phyloP scores from a whole-genome alignment of 2,329 filamentous ascomycete genomes.

The Ramichloridium luteum region DNA sequence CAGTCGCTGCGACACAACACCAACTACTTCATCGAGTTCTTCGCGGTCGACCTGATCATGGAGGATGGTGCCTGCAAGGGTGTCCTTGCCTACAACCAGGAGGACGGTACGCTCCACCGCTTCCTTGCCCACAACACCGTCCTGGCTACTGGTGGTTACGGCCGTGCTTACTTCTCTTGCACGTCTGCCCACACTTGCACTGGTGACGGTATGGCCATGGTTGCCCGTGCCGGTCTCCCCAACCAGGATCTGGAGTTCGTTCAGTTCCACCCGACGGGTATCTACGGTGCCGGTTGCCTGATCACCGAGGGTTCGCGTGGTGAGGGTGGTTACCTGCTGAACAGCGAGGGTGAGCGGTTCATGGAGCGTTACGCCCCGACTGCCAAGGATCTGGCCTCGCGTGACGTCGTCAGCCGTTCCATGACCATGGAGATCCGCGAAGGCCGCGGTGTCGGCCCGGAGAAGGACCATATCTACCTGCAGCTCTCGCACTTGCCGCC shows the following conservation, averaged over 20 bases:
- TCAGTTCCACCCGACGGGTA: constrained; percentile 98
- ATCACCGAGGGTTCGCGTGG: constrained; percentile 97
- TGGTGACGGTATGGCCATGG: constrained; percentile 99
- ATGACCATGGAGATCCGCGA: constrained; percentile 99
- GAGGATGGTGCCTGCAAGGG: constrained; percentile 93
- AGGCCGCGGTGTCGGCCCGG: constrained; percentile 87
- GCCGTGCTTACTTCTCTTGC: constrained; percentile 95
- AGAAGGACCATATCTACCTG: constrained; percentile 98
- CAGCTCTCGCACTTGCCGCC: constrained; percentile 91
- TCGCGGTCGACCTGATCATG: constrained; percentile 94
- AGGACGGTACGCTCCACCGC: constrained; percentile 93
- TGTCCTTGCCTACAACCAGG: constrained; percentile 95
- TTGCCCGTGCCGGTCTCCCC: constrained; percentile 88
- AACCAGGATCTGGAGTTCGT: constrained; percentile 99
- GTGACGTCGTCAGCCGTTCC: constrained; percentile 91
- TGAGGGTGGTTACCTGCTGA: constrained; percentile 94
- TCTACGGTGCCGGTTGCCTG: constrained; percentile 94
- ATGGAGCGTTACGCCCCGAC: constrained; percentile 98
- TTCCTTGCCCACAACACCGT: constrained; percentile 97
- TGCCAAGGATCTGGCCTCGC: constrained; percentile 91
- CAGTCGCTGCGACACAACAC: constrained; percentile 96
- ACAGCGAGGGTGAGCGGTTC: constrained; percentile 96
- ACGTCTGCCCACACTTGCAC: constrained; percentile 98
- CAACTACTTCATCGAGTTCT: constrained; percentile 99
- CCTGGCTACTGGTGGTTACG: constrained; percentile 91